phyloP scores from a whole-genome alignment of 768 basidiomycete genomes.

The Kwoniella europaea region DNA sequence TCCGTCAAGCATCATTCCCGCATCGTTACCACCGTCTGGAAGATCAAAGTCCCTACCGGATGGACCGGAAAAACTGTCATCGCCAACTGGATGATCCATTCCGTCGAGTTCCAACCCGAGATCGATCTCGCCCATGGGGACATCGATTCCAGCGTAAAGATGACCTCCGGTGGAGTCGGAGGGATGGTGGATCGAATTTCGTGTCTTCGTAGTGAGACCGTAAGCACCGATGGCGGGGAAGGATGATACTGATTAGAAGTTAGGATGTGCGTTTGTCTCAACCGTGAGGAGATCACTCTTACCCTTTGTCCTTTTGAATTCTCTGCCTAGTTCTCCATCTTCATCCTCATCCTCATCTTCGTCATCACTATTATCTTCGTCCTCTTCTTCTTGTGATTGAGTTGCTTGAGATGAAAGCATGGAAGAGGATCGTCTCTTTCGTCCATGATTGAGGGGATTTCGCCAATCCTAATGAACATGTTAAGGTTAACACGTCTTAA shows the following conservation, averaged over 20 bases:
- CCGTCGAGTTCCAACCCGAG: conserved; percentile 24
- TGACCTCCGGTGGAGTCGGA: conserved; percentile 26
- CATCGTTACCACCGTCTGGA: conserved; percentile 6
- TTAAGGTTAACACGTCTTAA: not conserved
- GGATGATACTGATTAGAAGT: not conserved
- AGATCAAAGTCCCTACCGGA: conserved; percentile 27
- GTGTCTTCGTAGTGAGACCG: conserved; percentile 11
- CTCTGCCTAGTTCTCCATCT: conserved; percentile 2
- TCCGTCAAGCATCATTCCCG: not conserved
- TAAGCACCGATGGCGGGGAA: conserved; percentile 7
- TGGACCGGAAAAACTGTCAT: conserved; percentile 33
- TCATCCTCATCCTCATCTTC: conserved; percentile 26
- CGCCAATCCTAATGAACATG: conserved; percentile 39
- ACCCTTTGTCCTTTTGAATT: conserved; percentile 13
- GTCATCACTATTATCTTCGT: conserved; percentile 30
- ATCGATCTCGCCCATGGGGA: conserved; percentile 30
- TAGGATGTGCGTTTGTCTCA: not conserved
- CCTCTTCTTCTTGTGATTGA: conserved; percentile 22
- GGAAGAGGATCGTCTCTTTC: conserved; percentile 34
- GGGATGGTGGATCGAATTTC: conserved; percentile 31
- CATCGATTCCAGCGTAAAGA: conserved; percentile 18
- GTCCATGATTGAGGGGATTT: conserved; percentile 26
- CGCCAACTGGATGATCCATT: conserved; percentile 1
- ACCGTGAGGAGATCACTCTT: conserved; percentile 7
- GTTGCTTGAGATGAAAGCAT: conserved; percentile 29